phyloP scores from a whole-genome alignment of 2,329 filamentous ascomycete genomes.

The Cephalotrichum gorgonifer region DNA sequence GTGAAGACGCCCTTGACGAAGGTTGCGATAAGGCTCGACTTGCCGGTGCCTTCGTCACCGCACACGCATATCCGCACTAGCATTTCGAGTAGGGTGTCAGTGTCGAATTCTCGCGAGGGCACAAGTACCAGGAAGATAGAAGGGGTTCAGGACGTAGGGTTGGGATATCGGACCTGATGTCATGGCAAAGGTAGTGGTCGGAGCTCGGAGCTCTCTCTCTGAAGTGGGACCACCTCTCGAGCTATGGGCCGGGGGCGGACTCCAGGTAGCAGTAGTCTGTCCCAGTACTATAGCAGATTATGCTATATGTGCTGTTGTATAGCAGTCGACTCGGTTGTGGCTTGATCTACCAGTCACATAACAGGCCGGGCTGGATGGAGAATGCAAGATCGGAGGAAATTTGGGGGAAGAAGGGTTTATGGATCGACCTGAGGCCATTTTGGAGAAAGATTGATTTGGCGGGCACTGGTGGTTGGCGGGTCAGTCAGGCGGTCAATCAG shows the following conservation, averaged over 20 bases:
- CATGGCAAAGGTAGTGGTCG: neutral
- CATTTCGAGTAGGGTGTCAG: neutral
- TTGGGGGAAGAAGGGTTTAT: neutral
- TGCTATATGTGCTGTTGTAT: neutral
- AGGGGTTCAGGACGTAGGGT: neutral
- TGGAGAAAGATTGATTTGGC: neutral
- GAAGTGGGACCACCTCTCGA: neutral
- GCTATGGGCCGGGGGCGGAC: neutral
- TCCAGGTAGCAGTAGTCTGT: neutral
- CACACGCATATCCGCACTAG: slow-evolving; percentile 86
- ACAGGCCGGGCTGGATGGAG: neutral
- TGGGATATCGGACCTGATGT: slow-evolving; percentile 4
- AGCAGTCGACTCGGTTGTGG: neutral
- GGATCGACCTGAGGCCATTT: neutral
- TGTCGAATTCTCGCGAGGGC: neutral
- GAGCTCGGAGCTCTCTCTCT: too few relatives aligned
- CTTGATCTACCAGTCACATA: too few relatives aligned
- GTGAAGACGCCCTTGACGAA: slow-evolving; percentile 97
- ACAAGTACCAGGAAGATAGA: neutral
- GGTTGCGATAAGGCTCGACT: slow-evolving; percentile 86
- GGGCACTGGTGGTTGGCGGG: neutral
- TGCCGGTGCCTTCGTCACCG: slow-evolving; percentile 92
- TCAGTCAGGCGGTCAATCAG: neutral
- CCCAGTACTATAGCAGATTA: neutral
- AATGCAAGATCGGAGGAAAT: neutral